These are phyloP conservation scores for Oryza meyeriana DNA, from an alignment of 176 grass and related monocot species.

Conservation along the genomic window DNA sequence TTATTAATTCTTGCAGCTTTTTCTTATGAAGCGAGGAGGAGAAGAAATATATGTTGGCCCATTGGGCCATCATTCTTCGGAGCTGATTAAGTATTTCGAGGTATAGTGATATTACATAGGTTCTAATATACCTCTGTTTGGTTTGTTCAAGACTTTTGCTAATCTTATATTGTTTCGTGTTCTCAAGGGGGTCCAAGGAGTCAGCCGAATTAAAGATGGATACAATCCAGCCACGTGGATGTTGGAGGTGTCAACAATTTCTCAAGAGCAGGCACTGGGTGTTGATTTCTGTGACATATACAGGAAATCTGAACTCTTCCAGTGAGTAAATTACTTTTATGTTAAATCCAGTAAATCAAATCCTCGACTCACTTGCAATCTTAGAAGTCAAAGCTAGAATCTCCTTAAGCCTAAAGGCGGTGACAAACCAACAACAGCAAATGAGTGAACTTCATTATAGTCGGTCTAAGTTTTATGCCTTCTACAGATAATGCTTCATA, in stretches of 20 bases:
- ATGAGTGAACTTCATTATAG: background rate
- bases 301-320: slow-evolving; percentile 77
- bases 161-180: slow-evolving; percentile 18
- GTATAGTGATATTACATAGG: slow-evolving; percentile 37
- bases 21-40: slow-evolving; percentile 87
- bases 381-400: background rate
- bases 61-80: slow-evolving; percentile 61
- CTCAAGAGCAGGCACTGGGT: slow-evolving; percentile 61
- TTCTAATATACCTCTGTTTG: background rate
- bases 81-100: slow-evolving; percentile 89
- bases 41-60: slow-evolving; percentile 95
- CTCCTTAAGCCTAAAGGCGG: background rate
- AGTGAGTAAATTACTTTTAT: slow-evolving; percentile 44
- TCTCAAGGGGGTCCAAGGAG: slow-evolving; percentile 52
- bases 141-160: background rate
- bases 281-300: slow-evolving; percentile 68
- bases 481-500: background rate
- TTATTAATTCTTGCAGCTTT: slow-evolving; percentile 53
- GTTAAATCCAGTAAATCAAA: background rate
- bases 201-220: slow-evolving; percentile 75
- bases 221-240: slow-evolving; percentile 97
- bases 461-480: background rate
- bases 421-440: background rate
- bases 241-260: slow-evolving; percentile 62
- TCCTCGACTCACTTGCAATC: background rate